Percentiles rank a stretch among this genome's conserved stretches.
phyloP scores from a whole-genome alignment of 140 eudicot species.

The Senecio squalidus region DNA sequence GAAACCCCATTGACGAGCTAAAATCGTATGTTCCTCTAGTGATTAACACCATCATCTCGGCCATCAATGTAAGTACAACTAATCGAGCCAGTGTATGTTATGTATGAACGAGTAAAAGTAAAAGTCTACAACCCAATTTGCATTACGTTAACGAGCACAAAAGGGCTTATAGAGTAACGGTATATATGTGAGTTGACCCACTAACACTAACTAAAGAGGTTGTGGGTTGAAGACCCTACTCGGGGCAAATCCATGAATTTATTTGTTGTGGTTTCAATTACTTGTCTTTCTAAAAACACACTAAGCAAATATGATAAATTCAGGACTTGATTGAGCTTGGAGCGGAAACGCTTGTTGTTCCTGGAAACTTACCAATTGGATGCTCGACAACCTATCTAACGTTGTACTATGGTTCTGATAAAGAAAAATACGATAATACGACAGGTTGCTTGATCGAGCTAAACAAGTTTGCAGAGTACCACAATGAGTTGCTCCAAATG shows the following conservation, averaged over 20 bases:
- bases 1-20: background rate
- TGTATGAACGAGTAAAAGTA: background rate
- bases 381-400: constrained; percentile 54
- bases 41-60: background rate
- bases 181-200: too few species aligned
- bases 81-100: background rate
- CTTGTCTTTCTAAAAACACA: too few species aligned
- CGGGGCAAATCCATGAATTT: too few species aligned
- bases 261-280: too few species aligned
- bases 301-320: too few species aligned
- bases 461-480: constrained; percentile 25
- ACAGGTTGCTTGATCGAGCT: constrained; percentile 46
- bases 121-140: too few species aligned
- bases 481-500: constrained; percentile 27
- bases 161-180: too few species aligned
- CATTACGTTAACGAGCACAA: too few species aligned
- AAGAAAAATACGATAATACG: background rate
- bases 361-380: constrained; percentile 72
- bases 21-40: background rate
- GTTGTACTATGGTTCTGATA: constrained; percentile 10
- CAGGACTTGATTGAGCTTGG: constrained; percentile 66
- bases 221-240: too few species aligned
- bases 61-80: background rate
- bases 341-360: constrained; percentile 51
- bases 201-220: too few species aligned